Base-by-base conservation (phyloP, 768 basidiomycete genomes). In the Mycena metata region DNA sequence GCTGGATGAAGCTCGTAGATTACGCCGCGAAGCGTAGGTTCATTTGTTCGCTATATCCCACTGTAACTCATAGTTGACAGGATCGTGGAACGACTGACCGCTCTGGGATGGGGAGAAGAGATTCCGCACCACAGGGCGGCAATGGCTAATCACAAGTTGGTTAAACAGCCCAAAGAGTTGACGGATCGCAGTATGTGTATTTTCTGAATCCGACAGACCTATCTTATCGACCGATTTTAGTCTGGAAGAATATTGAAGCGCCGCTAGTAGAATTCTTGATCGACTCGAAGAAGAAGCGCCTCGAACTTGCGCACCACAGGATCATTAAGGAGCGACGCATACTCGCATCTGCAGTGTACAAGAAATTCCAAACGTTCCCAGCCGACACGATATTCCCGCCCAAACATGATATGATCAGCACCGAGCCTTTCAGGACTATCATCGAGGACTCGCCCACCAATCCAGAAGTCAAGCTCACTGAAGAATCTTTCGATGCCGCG, bases 121-220 rank as follows among this genome's bases (percentile, higher is more conserved):
- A 47, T 64, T 16, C 36, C 49, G 7, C 26, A 33, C 10, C 57
- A 54, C 42, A 7, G 15, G 1, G 3, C 2, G 2, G 41, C 52
- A 8, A 46, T 69, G 16, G 13, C n/a, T 4, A 13, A 5, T 2
- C 67, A 69, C 52, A 69, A 63, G 47, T 45, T 69, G 23, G 67
- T 69, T 19, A 64, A 12, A 19, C 67, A 69, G 26, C 67, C 67
- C 33, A 69, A 64, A 56, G 49, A 52, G 49, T 21, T 69, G 24
- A 69, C 67, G 36, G 51, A 69, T 42, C 67, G 67, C 12, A 69
- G 61, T 69, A 49, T 3, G n/a, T n/a, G n/a, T n/a, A n/a, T n/a
- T n/a, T n/a, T n/a, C n/a, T n/a, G n/a, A n/a, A n/a, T n/a, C n/a
- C n/a, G n/a, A n/a, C n/a, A n/a, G n/a, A n/a, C n/a, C n/a, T n/a